Evolutionary conservation across 2,329 filamentous ascomycete genomes (phyloP), one percentile per base, ranked within the genome.

Genomic region (Claviceps purpurea): DNA sequence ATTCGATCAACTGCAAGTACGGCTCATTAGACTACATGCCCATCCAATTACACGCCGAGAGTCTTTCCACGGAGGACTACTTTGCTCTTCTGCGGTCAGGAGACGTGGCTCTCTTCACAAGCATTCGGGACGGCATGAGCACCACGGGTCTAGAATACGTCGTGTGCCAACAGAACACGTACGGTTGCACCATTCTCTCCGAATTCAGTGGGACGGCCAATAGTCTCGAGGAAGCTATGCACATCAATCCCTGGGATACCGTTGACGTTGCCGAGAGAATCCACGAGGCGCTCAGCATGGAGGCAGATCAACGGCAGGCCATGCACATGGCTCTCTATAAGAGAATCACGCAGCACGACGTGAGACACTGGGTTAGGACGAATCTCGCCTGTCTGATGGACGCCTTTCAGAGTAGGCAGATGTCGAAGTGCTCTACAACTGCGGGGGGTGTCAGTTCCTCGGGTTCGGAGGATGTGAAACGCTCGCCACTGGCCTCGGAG

Each of bases 131-230:
- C 65, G 90, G 91, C 52, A 95, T 96, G 89, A 96, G 95, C 72
- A 95, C 90, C 0, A 95, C 90, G n/a, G 91, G 89, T 64, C 73
- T 96, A 59, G 91, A 96, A 68, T 97, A 95, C 65, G 82, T 96
- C 52, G 79, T 95, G 53, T 94, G 89, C 65, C 91, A 97, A 68
- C 85, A 88, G 62, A 85, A 91, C 57, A 82, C 82, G 51, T 82
- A 90, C 58, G 87, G 90, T 1, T 91, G 90, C 2, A 73, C 96
- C 47, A 95, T 97, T 57, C 78, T 97, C n/a, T 96, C 91, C 7
- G 91, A 97, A 66, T 96, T 96, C 68, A 95, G 89, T 55, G 91
- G 91, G 53, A 96, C 91, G 1, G 89, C 90, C 26, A 87, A 87
- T 50, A 91, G 82, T 51, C 76, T 96, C 37, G 80, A 80, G 55